Conservation (phyloP, 2,329 filamentous ascomycete genomes). For the Juglanconis sp. region DNA sequence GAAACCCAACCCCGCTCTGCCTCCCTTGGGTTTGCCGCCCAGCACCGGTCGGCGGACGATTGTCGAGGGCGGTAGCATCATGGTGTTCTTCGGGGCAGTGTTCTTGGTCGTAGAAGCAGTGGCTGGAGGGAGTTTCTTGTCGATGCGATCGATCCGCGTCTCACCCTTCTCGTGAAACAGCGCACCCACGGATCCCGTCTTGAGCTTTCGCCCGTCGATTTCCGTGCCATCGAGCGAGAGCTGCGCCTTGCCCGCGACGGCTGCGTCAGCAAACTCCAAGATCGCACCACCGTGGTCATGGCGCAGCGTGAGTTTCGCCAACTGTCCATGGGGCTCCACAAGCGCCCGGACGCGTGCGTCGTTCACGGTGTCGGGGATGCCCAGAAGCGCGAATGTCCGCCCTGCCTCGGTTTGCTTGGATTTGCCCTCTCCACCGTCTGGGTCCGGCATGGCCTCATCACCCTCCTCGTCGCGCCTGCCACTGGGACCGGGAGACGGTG, state of each 20-base stretch:
- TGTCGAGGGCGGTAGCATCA: slow-evolving; percentile 43
- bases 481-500: slow-evolving; percentile 32
- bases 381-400: slow-evolving; percentile 72
- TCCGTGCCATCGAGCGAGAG: slow-evolving; percentile 55
- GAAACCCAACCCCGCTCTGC: slow-evolving; percentile 29
- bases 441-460: slow-evolving; percentile 37
- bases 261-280: slow-evolving; percentile 72
- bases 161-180: slow-evolving; percentile 50
- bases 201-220: slow-evolving; percentile 52
- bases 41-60: slow-evolving; percentile 37
- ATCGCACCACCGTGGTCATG: slow-evolving; percentile 82
- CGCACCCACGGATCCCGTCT: slow-evolving; percentile 52
- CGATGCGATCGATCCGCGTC: slow-evolving; percentile 39
- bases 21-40: slow-evolving; percentile 19
- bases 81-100: slow-evolving; percentile 19
- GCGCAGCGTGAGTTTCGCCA: slow-evolving; percentile 75
- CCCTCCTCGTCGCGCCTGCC: slow-evolving; percentile 29
- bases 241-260: slow-evolving; percentile 70
- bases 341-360: slow-evolving; percentile 75
- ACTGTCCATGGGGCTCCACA: slow-evolving; percentile 65
- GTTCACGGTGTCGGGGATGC: slow-evolving; percentile 88
- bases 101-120: slow-evolving; percentile 27
- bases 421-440: slow-evolving; percentile 12
- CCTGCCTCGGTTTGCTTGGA: slow-evolving; percentile 21
- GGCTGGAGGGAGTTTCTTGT: slow-evolving; percentile 30